These are phyloP conservation scores for Mycena venus DNA, from an alignment of 768 basidiomycete species.

Conservation along the genomic window DNA sequence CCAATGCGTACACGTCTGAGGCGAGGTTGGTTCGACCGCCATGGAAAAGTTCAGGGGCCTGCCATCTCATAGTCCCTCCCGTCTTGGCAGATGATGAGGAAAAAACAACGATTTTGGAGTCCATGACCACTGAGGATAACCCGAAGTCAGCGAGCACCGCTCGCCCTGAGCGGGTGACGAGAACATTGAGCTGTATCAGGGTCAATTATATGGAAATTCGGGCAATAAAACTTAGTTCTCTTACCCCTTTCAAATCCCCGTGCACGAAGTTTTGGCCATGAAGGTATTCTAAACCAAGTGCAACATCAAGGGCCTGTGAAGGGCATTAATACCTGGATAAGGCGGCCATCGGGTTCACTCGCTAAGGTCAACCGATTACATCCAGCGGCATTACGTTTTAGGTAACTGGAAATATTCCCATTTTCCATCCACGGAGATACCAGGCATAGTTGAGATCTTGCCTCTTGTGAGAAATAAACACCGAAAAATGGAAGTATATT, in stretches of 20 bases:
- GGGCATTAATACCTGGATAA: neutral
- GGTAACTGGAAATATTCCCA: slow-evolving; percentile 45
- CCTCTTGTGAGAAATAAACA: slow-evolving; percentile 29
- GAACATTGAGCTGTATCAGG: slow-evolving; percentile 37
- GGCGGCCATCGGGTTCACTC: slow-evolving; percentile 12
- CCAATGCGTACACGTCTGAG: too few species aligned
- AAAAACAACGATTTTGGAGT: slow-evolving; percentile 33
- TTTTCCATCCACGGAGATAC: slow-evolving; percentile 57
- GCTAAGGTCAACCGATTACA: slow-evolving; percentile 46
- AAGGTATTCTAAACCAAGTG: slow-evolving; percentile 42
- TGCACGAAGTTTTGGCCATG: slow-evolving; percentile 40
- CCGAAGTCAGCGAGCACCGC: slow-evolving; percentile 46
- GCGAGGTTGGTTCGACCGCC: too few species aligned
- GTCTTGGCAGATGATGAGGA: slow-evolving; percentile 26
- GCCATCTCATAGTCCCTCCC: slow-evolving; percentile 41
- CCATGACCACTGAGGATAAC: slow-evolving; percentile 36
- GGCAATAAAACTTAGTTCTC: too few species aligned
- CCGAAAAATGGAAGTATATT: slow-evolving; percentile 48
- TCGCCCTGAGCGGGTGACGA: slow-evolving; percentile 37
- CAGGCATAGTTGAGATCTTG: slow-evolving; percentile 38
- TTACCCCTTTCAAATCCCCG: neutral
- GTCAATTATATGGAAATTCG: neutral
- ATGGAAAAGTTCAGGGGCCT: slow-evolving; percentile 40
- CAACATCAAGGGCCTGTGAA: slow-evolving; percentile 37
- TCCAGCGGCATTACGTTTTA: slow-evolving; percentile 37